phyloP scores from a whole-genome alignment of 768 basidiomycete species.

The Daedaleopsis nitida region DNA sequence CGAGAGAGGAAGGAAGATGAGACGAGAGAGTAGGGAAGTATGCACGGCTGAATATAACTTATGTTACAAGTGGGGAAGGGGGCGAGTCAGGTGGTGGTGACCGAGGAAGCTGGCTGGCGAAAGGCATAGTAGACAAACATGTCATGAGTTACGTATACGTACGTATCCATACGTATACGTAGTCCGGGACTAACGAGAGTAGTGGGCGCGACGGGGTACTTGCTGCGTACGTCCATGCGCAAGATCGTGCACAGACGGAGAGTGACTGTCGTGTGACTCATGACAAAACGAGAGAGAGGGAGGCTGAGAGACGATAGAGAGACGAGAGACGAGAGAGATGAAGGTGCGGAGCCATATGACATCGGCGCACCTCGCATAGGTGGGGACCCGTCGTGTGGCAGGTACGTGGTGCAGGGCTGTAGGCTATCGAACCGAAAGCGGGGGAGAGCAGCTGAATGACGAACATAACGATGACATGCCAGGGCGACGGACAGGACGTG shows the following conservation, averaged over 20 bases:
- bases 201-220: constrained; percentile 8
- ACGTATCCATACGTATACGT: constrained; percentile 13
- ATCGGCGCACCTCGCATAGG: constrained; percentile 15
- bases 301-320: not conserved
- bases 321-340: constrained; percentile 1
- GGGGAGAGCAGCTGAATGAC: constrained; percentile 23
- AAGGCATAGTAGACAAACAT: constrained; percentile 18
- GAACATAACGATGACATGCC: constrained; percentile 26
- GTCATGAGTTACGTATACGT: not conserved
- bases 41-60: constrained; percentile 1
- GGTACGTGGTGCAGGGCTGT: constrained; percentile 8
- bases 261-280: constrained; percentile 2
- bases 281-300: constrained; percentile 16
- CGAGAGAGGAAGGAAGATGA: not conserved
- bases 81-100: constrained; percentile 1
- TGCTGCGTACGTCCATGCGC: not conserved
- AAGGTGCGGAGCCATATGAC: constrained; percentile 9
- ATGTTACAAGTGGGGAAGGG: constrained; percentile 3
- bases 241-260: not conserved
- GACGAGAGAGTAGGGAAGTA: not conserved
- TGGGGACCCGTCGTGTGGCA: constrained; percentile 15
- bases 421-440: constrained; percentile 21
- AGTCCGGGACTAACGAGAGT: constrained; percentile 18
- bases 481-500: constrained; percentile 20
- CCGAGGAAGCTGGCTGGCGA: constrained; percentile 10